A percentile compares a stretch with the other conserved stretches of the same genome.
Evolutionary conservation across 768 basidiomycete genomes (phyloP).

Genomic region (Rhizopogon vinicolor): DNA sequence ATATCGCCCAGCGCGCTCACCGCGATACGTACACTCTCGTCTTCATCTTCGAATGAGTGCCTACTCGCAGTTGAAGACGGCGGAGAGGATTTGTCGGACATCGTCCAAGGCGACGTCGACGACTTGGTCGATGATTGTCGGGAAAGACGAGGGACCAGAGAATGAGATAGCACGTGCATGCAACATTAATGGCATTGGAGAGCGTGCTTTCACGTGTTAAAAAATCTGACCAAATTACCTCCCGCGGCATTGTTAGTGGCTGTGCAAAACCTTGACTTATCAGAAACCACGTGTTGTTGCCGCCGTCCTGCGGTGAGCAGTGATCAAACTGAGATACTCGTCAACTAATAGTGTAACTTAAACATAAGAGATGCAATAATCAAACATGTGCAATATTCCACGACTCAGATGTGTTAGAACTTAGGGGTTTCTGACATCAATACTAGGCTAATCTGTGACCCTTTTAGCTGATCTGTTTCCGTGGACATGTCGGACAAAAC

Average conservation of each 20-base stretch:
- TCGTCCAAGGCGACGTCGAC: constrained; percentile 6
- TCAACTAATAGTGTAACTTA: too few species aligned
- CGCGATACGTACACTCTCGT: constrained; percentile 78
- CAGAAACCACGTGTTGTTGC: too few species aligned
- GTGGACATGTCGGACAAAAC: not conserved
- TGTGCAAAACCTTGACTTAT: too few species aligned
- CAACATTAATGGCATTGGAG: constrained; percentile 4
- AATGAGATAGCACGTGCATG: constrained; percentile 5
- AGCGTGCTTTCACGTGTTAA: constrained; percentile 21
- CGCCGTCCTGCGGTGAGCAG: too few species aligned
- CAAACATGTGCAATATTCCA: too few species aligned
- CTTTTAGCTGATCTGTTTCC: not conserved
- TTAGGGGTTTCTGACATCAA: too few species aligned
- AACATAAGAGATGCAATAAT: too few species aligned
- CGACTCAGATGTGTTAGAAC: too few species aligned
- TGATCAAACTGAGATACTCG: too few species aligned
- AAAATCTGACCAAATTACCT: not conserved
- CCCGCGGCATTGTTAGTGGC: not conserved
- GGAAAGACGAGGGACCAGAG: not conserved
- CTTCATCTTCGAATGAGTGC: constrained; percentile 42
- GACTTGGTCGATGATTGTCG: not conserved
- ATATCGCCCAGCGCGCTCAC: constrained; percentile 75
- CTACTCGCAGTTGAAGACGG: constrained; percentile 8
- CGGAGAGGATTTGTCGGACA: constrained; percentile 10
- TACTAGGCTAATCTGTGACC: too few species aligned